Percentiles rank a stretch among this genome's conserved stretches.
Conservation (phyloP, 2,329 filamentous ascomycete species). For the Penicillium sclerotiorum region DNA sequence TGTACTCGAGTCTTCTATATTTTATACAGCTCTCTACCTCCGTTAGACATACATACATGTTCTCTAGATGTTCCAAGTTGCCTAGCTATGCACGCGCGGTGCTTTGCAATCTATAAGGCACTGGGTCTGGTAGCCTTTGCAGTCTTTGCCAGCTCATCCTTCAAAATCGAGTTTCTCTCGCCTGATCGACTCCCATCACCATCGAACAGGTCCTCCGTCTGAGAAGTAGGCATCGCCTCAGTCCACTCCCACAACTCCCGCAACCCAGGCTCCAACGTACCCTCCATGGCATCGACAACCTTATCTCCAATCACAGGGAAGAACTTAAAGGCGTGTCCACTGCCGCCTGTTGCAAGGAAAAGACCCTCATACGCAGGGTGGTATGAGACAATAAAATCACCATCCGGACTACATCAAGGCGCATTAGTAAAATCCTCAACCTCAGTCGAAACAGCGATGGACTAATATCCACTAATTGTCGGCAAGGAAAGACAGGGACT, state of each 20-base stretch:
- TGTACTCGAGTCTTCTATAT: no score
- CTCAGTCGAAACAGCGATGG: background rate
- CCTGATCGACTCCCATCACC: conserved; percentile 45
- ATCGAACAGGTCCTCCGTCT: conserved; percentile 27
- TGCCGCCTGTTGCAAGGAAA: conserved; percentile 56
- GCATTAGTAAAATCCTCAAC: background rate
- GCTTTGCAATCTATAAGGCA: conserved; percentile 27
- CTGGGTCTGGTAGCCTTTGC: conserved; percentile 26
- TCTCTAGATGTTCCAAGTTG: background rate
- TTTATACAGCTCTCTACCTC: no score
- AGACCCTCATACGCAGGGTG: conserved; percentile 61
- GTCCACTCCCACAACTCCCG: conserved; percentile 48
- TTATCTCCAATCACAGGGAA: conserved; percentile 57
- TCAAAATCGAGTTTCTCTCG: conserved; percentile 36
- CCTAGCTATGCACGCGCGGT: no score
- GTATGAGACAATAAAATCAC: conserved; percentile 71
- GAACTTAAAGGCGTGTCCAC: conserved; percentile 59
- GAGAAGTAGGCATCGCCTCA: conserved; percentile 17
- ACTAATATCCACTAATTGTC: background rate
- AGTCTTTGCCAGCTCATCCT: conserved; percentile 42
- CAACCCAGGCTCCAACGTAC: conserved; percentile 45
- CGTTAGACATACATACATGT: conserved; percentile 1
- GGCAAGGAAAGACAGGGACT: conserved; percentile 15
- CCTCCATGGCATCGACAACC: conserved; percentile 51
- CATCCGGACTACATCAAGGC: conserved; percentile 51